These are phyloP conservation scores for Spongospora subterranea DNA, from an alignment of 208 protist genomes.

Conservation along the genomic window DNA sequence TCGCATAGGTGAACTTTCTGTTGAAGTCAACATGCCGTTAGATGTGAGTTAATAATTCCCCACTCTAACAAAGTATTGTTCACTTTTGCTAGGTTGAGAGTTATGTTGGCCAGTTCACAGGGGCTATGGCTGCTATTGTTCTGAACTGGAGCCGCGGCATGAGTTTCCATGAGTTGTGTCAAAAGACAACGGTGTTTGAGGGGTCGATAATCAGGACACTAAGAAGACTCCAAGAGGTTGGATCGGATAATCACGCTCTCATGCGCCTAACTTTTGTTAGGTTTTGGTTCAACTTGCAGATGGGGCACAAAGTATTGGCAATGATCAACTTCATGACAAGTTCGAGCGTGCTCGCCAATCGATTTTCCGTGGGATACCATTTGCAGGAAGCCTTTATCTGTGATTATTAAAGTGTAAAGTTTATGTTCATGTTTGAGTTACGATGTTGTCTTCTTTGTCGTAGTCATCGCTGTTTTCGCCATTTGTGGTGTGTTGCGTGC, in stretches of 20 bases:
- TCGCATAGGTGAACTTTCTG: neutral
- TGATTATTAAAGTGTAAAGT: neutral
- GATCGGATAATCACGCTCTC: neutral
- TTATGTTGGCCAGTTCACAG: constrained; percentile 27
- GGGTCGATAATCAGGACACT: constrained; percentile 13
- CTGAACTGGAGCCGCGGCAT: neutral
- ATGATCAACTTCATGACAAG: neutral
- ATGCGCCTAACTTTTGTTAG: neutral
- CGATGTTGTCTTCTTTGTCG: neutral
- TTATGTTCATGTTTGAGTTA: neutral
- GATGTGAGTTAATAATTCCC: neutral
- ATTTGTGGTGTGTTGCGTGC: neutral
- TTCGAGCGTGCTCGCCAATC: neutral
- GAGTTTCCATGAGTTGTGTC: neutral
- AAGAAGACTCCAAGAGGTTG: neutral
- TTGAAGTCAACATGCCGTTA: neutral
- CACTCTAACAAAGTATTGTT: neutral
- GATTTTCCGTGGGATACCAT: constrained; percentile 24
- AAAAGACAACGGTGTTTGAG: constrained; percentile 12
- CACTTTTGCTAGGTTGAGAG: neutral
- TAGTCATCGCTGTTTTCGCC: neutral
- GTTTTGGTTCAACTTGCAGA: constrained; percentile 16
- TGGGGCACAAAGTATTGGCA: neutral
- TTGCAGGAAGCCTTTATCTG: constrained; percentile 33
- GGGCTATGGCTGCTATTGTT: constrained; percentile 33